phyloP scores from a whole-genome alignment of 352 stramenopile species.

The Phytophthora aleatoria region DNA sequence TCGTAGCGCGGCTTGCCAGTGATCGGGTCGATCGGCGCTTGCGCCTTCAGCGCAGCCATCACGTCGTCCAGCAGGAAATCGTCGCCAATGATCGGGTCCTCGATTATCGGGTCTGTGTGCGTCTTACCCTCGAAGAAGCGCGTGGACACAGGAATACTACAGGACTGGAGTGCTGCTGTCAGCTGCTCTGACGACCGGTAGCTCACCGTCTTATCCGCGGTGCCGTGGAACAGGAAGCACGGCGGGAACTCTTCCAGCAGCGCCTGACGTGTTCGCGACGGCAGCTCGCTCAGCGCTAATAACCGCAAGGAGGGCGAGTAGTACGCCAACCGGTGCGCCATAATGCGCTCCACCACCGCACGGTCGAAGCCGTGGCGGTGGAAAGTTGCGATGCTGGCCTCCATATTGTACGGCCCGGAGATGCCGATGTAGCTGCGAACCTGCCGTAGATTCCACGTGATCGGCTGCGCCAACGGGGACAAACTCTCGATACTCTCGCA shows the following conservation, averaged over 20 bases:
- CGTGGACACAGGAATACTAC: conserved; percentile 51
- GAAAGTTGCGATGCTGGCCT: conserved; percentile 77
- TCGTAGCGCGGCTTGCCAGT: conserved; percentile 41
- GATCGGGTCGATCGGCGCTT: conserved; percentile 39
- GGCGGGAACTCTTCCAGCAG: conserved; percentile 54
- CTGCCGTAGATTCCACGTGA: conserved; percentile 66
- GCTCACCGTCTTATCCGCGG: conserved; percentile 62
- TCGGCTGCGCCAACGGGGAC: conserved; percentile 35
- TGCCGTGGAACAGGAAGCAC: conserved; percentile 71
- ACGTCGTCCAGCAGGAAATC: conserved; percentile 65
- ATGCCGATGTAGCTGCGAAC: conserved; percentile 87
- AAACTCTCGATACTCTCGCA: conserved; percentile 39
- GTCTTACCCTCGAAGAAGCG: conserved; percentile 84
- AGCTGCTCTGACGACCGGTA: conserved; percentile 66
- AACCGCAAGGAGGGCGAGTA: conserved; percentile 58
- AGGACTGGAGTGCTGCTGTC: conserved; percentile 47
- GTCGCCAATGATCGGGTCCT: conserved; percentile 77
- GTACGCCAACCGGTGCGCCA: conserved; percentile 69
- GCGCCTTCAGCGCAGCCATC: conserved; percentile 52
- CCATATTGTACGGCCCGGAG: conserved; percentile 89
- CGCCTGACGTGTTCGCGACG: conserved; percentile 21
- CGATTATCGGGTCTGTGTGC: conserved; percentile 94
- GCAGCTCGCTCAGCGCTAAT: conserved; percentile 48
- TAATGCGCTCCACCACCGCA: conserved; percentile 80
- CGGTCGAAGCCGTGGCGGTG: conserved; percentile 84